Evolutionary conservation across 1,284 basidiomycete genomes (phyloP).

Genomic region (Cutaneotrichosporon daszewskae): DNA sequence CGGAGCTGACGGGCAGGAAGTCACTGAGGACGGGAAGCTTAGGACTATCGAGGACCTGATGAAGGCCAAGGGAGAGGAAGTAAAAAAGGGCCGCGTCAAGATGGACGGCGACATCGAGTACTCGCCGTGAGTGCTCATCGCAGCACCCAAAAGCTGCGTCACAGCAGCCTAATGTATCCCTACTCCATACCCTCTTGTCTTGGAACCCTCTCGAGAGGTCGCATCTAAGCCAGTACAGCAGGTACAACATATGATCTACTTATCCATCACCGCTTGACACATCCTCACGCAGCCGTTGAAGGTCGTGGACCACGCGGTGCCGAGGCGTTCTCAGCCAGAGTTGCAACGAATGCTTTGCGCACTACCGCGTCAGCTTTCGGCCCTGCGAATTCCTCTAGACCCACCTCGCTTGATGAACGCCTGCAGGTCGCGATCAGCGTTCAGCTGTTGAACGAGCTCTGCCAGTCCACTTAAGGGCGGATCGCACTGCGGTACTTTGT

Average conservation of each 20-base stretch:
- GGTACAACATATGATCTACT: conserved; percentile 4
- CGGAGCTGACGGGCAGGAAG: conserved; percentile 25
- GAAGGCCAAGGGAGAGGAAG: conserved; percentile 65
- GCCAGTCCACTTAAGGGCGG: conserved; percentile 34
- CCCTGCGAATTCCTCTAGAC: conserved; percentile 6
- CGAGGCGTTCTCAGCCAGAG: neutral
- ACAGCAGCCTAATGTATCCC: neutral
- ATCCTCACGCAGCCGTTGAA: neutral
- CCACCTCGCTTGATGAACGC: conserved; percentile 43
- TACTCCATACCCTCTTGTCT: neutral
- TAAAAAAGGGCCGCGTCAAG: conserved; percentile 57
- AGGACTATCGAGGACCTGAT: conserved; percentile 77
- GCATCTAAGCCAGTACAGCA: neutral
- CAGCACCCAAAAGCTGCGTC: neutral
- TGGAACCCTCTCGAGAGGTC: too few species aligned
- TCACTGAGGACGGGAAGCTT: conserved; percentile 63
- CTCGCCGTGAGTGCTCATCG: too few species aligned
- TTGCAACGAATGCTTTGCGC: conserved; percentile 1
- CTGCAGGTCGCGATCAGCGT: conserved; percentile 39
- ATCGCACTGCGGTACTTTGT: conserved; percentile 52
- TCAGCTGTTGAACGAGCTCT: conserved; percentile 38
- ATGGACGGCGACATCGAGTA: conserved; percentile 50
- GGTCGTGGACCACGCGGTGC: neutral
- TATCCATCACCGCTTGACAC: neutral
- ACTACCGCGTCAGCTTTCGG: conserved; percentile 2